Evolutionary conservation across 441 rosid species (phyloP), one percentile per base, ranked within the genome.

Genomic region (Mallotus repandus): DNA sequence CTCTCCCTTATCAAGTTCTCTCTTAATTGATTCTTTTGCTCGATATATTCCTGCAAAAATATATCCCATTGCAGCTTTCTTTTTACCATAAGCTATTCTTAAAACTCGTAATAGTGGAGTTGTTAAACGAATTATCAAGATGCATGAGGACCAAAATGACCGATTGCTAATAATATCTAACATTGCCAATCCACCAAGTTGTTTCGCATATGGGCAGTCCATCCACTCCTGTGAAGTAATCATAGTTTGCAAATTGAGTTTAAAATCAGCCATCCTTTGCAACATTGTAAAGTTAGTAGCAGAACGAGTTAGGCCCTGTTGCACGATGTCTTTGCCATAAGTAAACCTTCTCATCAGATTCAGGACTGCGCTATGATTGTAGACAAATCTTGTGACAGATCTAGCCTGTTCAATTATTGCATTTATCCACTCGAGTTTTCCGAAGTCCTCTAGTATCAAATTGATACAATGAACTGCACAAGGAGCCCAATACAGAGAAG

Each of bases 141-240:
- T 74, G 74, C 91, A 83, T 0, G 91, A 84, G 64, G 89, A 88
- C 99, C 98, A 93, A 83, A 93, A 96, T 32, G 81, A 74, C 70
- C 89, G 85, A 61, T 85, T 88, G 73, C 82, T 88, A 52, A 91
- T 73, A 66, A 83, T 76, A 81, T 91, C 97, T 15, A 90, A 69
- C 86, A 90, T 81, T 35, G 85, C 89, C 46, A 88, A 75, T 66
- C 94, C 99, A 54, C 88, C 94, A 0, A 86, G 84, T 72, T 87
- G 87, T 82, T 91, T 91, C 0, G 97, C 87, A 70, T 85, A 85
- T 0, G 80, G 86, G 76, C 87, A 88, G 54, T 91, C 92, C 69
- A 86, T 77, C 99, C 99, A 93, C 80, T 96, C 98, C 55, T 86
- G 86, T 11, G 99, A 93, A 74, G 93, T 86, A 67, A 91, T 91